phyloP scores from a whole-genome alignment of 495 filamentous ascomycete species.

The Physcia stellaris region DNA sequence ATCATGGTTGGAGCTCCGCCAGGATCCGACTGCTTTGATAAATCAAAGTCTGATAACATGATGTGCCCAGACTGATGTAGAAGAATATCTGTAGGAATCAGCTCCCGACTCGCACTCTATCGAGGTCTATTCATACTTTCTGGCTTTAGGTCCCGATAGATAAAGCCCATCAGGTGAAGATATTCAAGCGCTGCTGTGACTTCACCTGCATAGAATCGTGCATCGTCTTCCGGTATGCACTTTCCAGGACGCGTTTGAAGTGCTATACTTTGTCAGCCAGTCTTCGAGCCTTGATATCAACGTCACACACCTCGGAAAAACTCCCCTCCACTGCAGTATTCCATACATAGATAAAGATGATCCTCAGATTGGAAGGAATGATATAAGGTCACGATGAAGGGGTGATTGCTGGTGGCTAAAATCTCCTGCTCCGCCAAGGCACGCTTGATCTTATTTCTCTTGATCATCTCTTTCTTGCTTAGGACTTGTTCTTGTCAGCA shows the following conservation, averaged over 20 bases:
- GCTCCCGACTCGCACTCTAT: too few species aligned
- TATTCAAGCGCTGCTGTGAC: constrained; percentile 97
- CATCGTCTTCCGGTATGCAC: constrained; percentile 92
- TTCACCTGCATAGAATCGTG: constrained; percentile 92
- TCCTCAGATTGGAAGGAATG: constrained; percentile 99
- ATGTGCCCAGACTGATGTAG: constrained; percentile 97
- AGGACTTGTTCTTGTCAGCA: constrained; percentile 51
- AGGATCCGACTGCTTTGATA: constrained; percentile 94
- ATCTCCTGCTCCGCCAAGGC: constrained; percentile 97
- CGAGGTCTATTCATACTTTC: constrained; percentile 68
- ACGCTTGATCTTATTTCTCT: constrained; percentile 98
- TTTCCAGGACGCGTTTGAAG: constrained; percentile 94
- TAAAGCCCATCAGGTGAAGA: constrained; percentile 97
- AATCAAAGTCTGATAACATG: constrained; percentile 98
- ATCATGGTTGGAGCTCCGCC: constrained; percentile 97
- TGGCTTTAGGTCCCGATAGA: constrained; percentile 94
- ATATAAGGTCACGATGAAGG: constrained; percentile 96
- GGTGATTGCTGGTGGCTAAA: constrained; percentile 93
- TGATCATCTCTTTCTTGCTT: constrained; percentile 99
- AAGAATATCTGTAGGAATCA: constrained; percentile 60
- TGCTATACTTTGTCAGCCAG: constrained; percentile 31
- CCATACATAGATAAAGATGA: constrained; percentile 97
- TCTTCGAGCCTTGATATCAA: background rate
- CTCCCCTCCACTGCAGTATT: constrained; percentile 97
- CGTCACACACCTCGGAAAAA: constrained; percentile 65